A percentile compares a stretch with the other conserved stretches of the same genome.
Evolutionary conservation across 768 basidiomycete species (phyloP).

Genomic region (Hysterangium stoloniferum): DNA sequence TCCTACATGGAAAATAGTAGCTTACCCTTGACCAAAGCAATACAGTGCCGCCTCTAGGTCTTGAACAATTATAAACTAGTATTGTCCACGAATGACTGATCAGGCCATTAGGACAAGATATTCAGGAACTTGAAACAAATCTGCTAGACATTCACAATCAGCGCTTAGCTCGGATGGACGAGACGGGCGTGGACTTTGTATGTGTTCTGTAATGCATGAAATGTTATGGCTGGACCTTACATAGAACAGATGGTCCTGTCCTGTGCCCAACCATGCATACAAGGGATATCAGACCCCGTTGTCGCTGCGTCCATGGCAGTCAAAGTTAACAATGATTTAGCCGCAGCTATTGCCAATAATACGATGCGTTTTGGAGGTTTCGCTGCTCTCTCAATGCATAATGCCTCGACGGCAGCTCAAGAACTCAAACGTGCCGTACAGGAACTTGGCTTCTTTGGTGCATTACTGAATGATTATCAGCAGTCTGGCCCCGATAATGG

Average conservation of each 20-base stretch:
- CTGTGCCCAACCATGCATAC: slow-evolving; percentile 10
- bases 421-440: slow-evolving; percentile 11
- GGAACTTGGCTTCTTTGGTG: slow-evolving; percentile 11
- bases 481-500: slow-evolving; percentile 13
- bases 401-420: slow-evolving; percentile 10
- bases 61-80: too few relatives aligned
- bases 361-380: slow-evolving; percentile 13
- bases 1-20: too few relatives aligned
- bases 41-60: too few relatives aligned
- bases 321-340: slow-evolving; percentile 7
- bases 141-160: slow-evolving; percentile 10
- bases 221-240: not conserved
- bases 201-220: not conserved
- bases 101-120: too few relatives aligned
- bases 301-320: slow-evolving; percentile 3
- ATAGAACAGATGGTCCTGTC: slow-evolving; percentile 11
- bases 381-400: slow-evolving; percentile 12
- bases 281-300: slow-evolving; percentile 11
- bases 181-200: slow-evolving; percentile 7
- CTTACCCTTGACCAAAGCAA: too few relatives aligned
- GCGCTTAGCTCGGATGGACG: slow-evolving; percentile 9
- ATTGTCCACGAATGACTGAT: too few relatives aligned
- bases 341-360: slow-evolving; percentile 10
- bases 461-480: slow-evolving; percentile 14
- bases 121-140: too few relatives aligned